phyloP scores from a whole-genome alignment of 2,329 filamentous ascomycete genomes.

The Cryoendolithus antarcticus region DNA sequence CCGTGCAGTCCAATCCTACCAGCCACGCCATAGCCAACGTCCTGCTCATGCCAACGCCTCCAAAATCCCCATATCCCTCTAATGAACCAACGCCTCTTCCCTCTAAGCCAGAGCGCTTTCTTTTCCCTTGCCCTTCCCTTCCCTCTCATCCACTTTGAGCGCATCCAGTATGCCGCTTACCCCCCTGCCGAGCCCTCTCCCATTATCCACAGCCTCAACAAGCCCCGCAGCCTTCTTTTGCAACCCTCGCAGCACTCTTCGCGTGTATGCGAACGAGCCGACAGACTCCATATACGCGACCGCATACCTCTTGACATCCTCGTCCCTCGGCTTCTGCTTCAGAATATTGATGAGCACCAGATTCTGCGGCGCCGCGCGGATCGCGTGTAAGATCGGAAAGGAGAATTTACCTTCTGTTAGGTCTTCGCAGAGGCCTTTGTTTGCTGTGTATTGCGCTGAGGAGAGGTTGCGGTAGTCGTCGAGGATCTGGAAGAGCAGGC shows the following conservation, averaged over 20 bases:
- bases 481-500: constrained; percentile 79
- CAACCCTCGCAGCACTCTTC: constrained; percentile 41
- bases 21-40: no score
- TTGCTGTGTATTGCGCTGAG: constrained; percentile 53
- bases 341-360: constrained; percentile 82
- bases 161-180: constrained; percentile 29
- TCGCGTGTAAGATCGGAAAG: constrained; percentile 89
- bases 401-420: constrained; percentile 95
- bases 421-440: constrained; percentile 93
- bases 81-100: constrained; percentile 2
- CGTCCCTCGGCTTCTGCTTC: constrained; percentile 74
- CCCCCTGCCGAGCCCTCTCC: constrained; percentile 26
- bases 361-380: constrained; percentile 61
- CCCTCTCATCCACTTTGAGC: constrained; percentile 21
- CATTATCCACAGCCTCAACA: constrained; percentile 29
- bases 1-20: no score
- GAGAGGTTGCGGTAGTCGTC: constrained; percentile 87
- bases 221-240: constrained; percentile 30
- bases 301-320: constrained; percentile 83
- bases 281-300: constrained; percentile 82
- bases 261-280: constrained; percentile 79
- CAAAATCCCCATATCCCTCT: no score
- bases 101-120: not conserved
- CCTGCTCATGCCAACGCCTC: no score
- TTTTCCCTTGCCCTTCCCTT: constrained; percentile 1